These are phyloP conservation scores for Apiotrichum gracile DNA, from an alignment of 1,284 basidiomycete genomes.

Conservation along the genomic window DNA sequence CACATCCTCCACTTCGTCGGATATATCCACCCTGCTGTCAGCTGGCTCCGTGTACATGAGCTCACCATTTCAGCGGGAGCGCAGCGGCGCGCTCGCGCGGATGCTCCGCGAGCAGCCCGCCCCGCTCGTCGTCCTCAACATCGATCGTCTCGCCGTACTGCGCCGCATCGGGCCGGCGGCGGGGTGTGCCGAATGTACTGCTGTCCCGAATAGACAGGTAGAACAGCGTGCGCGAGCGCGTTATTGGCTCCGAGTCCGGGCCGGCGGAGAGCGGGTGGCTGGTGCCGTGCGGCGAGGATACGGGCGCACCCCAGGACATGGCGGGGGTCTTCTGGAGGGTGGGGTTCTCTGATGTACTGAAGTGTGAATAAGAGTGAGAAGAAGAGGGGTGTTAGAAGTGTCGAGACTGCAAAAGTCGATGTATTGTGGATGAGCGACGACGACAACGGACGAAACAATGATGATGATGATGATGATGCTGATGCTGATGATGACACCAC, in stretches of 20 bases:
- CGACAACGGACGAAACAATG: too few species aligned
- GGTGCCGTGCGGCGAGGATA: neutral
- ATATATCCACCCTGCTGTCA: conserved; percentile 72
- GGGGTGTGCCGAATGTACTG: conserved; percentile 47
- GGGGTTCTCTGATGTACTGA: too few species aligned
- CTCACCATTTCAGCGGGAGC: conserved; percentile 64
- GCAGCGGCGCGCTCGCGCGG: conserved; percentile 2
- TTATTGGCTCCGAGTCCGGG: conserved; percentile 48
- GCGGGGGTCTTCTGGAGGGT: too few species aligned
- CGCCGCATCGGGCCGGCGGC: conserved; percentile 33
- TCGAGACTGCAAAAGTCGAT: too few species aligned
- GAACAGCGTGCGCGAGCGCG: conserved; percentile 82
- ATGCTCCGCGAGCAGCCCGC: conserved; percentile 58
- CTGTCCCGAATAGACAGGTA: conserved; percentile 95
- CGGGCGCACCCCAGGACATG: too few species aligned
- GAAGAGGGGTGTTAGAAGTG: too few species aligned
- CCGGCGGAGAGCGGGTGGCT: neutral
- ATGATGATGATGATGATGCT: too few species aligned
- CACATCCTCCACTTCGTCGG: conserved; percentile 78
- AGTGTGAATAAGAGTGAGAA: too few species aligned
- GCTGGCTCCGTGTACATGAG: conserved; percentile 7
- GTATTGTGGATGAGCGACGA: too few species aligned
- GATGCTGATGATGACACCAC: too few species aligned
- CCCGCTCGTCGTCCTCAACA: conserved; percentile 60
- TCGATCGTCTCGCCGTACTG: conserved; percentile 46